Conservation (phyloP, 2,329 filamentous ascomycete genomes). For the Epicoccum nigrum region DNA sequence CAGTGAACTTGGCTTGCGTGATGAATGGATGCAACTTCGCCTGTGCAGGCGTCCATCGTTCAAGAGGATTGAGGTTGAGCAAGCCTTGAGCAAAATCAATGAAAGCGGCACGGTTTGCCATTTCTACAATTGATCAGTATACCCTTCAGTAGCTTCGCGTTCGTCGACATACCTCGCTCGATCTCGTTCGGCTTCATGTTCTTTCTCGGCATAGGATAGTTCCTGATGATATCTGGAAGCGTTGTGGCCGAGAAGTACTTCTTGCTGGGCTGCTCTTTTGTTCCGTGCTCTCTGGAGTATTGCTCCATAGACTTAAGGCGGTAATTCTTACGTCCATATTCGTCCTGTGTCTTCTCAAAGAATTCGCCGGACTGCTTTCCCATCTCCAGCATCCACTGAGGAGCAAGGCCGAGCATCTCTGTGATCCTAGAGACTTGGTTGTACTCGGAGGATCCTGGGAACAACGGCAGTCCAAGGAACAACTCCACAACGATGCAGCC, state of each 20-base stretch:
- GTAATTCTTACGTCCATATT: slow-evolving; percentile 89
- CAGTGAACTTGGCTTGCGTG: slow-evolving; percentile 96
- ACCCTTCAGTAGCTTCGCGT: neutral
- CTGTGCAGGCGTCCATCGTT: slow-evolving; percentile 97
- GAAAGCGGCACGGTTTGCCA: slow-evolving; percentile 96
- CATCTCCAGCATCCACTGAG: slow-evolving; percentile 99
- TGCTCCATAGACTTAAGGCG: slow-evolving; percentile 97
- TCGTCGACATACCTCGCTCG: slow-evolving; percentile 76
- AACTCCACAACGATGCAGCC: slow-evolving; percentile 98
- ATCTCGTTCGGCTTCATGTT: slow-evolving; percentile 99
- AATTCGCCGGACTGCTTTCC: slow-evolving; percentile 98
- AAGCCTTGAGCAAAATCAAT: slow-evolving; percentile 97
- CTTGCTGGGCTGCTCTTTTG: slow-evolving; percentile 98
- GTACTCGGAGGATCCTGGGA: slow-evolving; percentile 97
- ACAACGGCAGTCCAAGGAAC: slow-evolving; percentile 91
- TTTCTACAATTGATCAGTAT: slow-evolving; percentile 67
- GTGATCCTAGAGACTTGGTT: slow-evolving; percentile 97
- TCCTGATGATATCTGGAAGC: slow-evolving; percentile 94
- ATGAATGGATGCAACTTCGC: slow-evolving; percentile 98
- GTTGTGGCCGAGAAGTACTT: slow-evolving; percentile 98
- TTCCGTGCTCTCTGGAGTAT: slow-evolving; percentile 92
- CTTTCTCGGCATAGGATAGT: slow-evolving; percentile 97
- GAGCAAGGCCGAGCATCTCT: slow-evolving; percentile 95
- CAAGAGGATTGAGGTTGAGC: slow-evolving; percentile 91
- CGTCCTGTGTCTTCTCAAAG: slow-evolving; percentile 90